These are phyloP conservation scores for Colletotrichum chlorophyti DNA, from an alignment of 2,329 filamentous ascomycete genomes.

Conservation along the genomic window DNA sequence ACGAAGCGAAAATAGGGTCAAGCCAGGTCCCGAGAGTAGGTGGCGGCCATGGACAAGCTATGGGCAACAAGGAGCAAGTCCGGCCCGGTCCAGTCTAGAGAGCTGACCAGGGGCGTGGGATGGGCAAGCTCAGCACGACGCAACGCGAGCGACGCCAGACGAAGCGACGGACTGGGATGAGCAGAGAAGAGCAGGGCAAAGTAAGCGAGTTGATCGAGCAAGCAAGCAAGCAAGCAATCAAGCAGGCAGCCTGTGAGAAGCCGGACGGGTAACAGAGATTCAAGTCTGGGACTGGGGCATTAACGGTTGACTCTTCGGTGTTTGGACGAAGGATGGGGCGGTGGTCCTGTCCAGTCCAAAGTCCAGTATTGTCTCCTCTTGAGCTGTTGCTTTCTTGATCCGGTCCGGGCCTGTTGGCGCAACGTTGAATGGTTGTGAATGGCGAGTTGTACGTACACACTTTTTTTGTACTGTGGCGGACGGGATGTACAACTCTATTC, in stretches of 20 bases:
- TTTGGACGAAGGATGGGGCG: slow-evolving; percentile 28
- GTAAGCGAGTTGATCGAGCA: slow-evolving; percentile 7
- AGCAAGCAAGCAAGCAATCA: slow-evolving; percentile 13
- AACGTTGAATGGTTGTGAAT: background rate
- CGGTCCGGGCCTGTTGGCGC: too few species aligned
- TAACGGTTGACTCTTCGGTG: slow-evolving; percentile 14
- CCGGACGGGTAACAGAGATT: slow-evolving; percentile 16
- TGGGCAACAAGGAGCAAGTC: slow-evolving; percentile 34
- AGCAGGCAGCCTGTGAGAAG: slow-evolving; percentile 25
- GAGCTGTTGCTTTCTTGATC: background rate
- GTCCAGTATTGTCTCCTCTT: too few species aligned
- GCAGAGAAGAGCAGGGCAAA: slow-evolving; percentile 4
- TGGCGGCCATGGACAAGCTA: slow-evolving; percentile 42
- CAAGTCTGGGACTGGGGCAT: background rate
- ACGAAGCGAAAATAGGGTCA: slow-evolving; percentile 32
- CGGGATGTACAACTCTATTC: background rate
- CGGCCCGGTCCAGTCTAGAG: slow-evolving; percentile 7
- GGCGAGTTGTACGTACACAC: slow-evolving; percentile 1
- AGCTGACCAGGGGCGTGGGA: slow-evolving; percentile 1
- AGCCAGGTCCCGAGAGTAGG: slow-evolving; percentile 29
- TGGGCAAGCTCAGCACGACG: slow-evolving; percentile 15
- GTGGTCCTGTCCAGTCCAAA: slow-evolving; percentile 1
- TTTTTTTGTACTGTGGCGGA: background rate
- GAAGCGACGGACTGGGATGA: slow-evolving; percentile 17
- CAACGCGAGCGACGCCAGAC: slow-evolving; percentile 12